Base-by-base conservation (phyloP, 192 early-diverging fungal species). In the Coemansia aciculifera region DNA sequence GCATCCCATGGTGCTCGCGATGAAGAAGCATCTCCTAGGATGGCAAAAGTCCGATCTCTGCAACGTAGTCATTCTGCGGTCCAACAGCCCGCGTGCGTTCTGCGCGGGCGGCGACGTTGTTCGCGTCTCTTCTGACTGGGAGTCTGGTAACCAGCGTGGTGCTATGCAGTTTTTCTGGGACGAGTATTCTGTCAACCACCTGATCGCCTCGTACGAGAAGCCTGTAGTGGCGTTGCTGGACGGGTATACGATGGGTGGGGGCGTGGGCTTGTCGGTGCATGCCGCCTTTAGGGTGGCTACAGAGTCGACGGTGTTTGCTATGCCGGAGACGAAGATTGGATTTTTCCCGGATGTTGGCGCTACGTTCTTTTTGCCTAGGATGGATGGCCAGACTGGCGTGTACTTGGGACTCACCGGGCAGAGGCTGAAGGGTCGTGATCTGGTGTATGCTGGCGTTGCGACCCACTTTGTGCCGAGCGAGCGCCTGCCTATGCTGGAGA, bases 241-340 rank as follows among this genome's bases (percentile, higher is more conserved):
- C 70, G 98, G 93, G 12, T 91, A 91, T 63, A 92, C 91, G 31
- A 94, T 99, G 98, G 98, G 98, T 43, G 98, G 95, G 37, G 98
- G 98, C 62, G 93, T 95, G 39, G 98, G 98, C 36, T 76, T 99
- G 17, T 95, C 95, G 31, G 91, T 98, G 24, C 96, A 98, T 76
- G 94, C 91, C 6, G 90, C 95, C 23, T 98, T 99, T 87, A 86
- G 98, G 31, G 91, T 99, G 54, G 98, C 95, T 5, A 98, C 94
- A 36, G 96, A 99, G 81, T 89, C 91, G 19, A 94, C 98, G 2
- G 67, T 96, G 63, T 96, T 98, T 79, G 91, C 96, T 40, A 99
- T 99, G 95, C 96, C 98, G 6, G 98, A 99, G 75, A 94, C 95
- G 4, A 87, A 86, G 62, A 99, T 99, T 66, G 98, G 98, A 13